Conservation (phyloP, 352 stramenopile species). For the Globisporangium emineosum region DNA sequence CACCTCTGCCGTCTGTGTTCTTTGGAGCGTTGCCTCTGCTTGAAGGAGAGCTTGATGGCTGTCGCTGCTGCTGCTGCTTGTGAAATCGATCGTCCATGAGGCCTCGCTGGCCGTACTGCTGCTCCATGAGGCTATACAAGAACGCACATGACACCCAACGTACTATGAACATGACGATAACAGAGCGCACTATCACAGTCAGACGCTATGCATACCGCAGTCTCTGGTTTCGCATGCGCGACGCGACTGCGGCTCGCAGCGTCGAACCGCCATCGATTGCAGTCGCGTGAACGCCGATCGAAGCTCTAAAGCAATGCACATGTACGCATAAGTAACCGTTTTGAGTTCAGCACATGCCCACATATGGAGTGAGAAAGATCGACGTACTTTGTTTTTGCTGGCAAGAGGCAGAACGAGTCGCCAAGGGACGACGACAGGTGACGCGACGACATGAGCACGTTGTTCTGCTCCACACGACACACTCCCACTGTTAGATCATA, state of each 20-base stretch:
- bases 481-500: background rate
- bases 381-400: constrained; percentile 38
- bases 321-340: too few species aligned
- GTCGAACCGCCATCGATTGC: constrained; percentile 76
- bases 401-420: constrained; percentile 83
- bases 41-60: constrained; percentile 11
- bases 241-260: constrained; percentile 69
- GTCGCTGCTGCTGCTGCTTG: constrained; percentile 22
- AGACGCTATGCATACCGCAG: constrained; percentile 57
- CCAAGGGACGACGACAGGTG: constrained; percentile 80
- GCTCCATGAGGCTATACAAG: constrained; percentile 65
- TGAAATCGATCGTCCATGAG: constrained; percentile 31
- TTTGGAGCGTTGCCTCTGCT: background rate
- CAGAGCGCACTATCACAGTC: too few species aligned
- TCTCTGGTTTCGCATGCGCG: constrained; percentile 81
- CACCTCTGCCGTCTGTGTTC: background rate
- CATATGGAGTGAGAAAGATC: too few species aligned
- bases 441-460: constrained; percentile 71
- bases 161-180: too few species aligned
- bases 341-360: too few species aligned
- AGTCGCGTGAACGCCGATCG: constrained; percentile 54
- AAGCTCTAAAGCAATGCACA: constrained; percentile 30
- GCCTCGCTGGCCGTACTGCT: constrained; percentile 55
- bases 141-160: background rate
- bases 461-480: constrained; percentile 21